Base-by-base conservation (phyloP, 2,329 filamentous ascomycete genomes). In the Alternaria brassicicola region DNA sequence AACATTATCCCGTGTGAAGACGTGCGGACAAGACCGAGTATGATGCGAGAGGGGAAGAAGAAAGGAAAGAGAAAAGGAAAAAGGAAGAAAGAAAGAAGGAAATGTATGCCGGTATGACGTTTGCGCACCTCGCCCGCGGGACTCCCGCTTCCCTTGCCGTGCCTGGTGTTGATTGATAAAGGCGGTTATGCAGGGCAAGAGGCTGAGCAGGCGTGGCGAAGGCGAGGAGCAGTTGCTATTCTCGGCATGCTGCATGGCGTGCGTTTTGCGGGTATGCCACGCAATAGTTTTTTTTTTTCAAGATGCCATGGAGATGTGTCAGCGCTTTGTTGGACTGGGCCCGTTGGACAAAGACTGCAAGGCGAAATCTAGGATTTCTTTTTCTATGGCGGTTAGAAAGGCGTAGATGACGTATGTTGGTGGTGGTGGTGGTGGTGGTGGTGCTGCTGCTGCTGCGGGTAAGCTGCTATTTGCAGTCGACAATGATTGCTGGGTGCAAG, bases 161-260 rank as follows among this genome's bases (percentile, higher is more conserved):
- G 8, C 33, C 17, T 36, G 38, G 33, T 26, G 26, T 10, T 31
- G 15, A 17, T 39, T 31, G 38, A 19, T 54, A 31, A 41, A 26
- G 38, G 30, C 50, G 43, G 50, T 30, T 31, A 55, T 61, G 52
- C 51, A 62, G 52, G 59, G 53, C 41, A 57, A 15, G 17, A 38
- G 33, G 38, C 56, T 45, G 59, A 56, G 48, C 15, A 30, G 31
- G 47, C 31, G 56, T 60, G 59, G 59, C 59, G 35, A 53, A 42
- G 55, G 41, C 49, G 38, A 25, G 38, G 30, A 33, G 47, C 15
- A 8, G 39, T 28, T 46, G 39, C 57, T 63, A 61, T 65, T 65
- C 54, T 65, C 60, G 62, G 62, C 56, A 56, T 17, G 50, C 19
- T 57, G 62, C 55, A 56, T 62, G 50, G 10, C 39, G 46, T 46